Base-by-base conservation (phyloP, 228 moss, liverwort and hornwort genomes). In the Sphagnum magellanicum region DNA sequence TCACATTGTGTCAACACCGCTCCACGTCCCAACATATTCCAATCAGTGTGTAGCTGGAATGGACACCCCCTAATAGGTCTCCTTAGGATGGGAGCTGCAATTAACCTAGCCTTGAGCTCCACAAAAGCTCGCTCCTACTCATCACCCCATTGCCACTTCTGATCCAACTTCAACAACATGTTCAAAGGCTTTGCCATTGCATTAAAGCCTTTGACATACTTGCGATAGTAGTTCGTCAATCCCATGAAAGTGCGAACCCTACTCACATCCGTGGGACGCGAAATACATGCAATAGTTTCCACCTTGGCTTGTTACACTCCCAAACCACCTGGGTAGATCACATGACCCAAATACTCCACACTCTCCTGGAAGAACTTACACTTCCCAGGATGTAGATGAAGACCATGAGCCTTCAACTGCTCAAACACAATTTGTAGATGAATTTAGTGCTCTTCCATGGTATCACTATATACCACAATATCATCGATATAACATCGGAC, bases 181-280 rank as follows among this genome's bases (percentile, higher is more conserved):
- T 52, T 69, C 52, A 74, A 69, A 46, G 63, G 51, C 6, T 68
- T 74, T 49, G 69, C 68, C 12, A 74, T 74, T 0, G 0, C 0
- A 9, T 63, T 74, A 64, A 69, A 74, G 0, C 69, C 68, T 47
- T 74, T 51, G 3, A 74, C 52, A 63, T 67, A 69, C 7, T 8
- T 1, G 1, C 16, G 4, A 61, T 61, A 73, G 8, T 59, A 67
- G 49, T 60, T 67, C 49, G 6, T 47, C 16, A 73, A 50, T 32
- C 65, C 72, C 15, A 53, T 4, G 65, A 72, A 72, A 14, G 66
- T 66, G 0, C 53, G 1, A 49, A 74, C 53, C 53, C 5, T 50
- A 51, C 53, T 64, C n/a, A 74, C 69, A 63, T 74, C 63, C 1
- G 0, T 52, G 8, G 69, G 68, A 5, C 4, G 6, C 1, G 68